phyloP scores from a whole-genome alignment of 345 rosid species.

The Pistacia integerrima region DNA sequence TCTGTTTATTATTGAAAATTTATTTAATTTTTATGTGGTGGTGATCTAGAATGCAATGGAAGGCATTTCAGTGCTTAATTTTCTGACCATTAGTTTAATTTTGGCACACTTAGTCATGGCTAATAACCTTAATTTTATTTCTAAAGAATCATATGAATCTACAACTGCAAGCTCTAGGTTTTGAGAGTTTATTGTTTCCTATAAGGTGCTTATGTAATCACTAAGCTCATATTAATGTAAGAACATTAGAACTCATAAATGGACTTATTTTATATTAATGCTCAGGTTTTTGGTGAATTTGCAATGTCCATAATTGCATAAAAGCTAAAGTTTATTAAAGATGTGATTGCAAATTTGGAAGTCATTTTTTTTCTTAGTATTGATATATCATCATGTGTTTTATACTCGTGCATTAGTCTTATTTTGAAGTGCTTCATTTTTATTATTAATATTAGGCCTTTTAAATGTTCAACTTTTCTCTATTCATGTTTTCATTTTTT shows the following conservation, averaged over 20 bases:
- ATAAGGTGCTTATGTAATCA: neutral
- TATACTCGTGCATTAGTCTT: neutral
- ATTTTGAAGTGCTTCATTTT: neutral
- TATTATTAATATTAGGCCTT: neutral
- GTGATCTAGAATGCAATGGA: neutral
- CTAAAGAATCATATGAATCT: neutral
- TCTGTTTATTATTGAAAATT: neutral
- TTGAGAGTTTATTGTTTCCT: neutral
- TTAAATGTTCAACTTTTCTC: neutral
- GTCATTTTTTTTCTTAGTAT: neutral
- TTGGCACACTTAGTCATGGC: too few species aligned
- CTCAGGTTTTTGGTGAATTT: constrained; percentile 10
- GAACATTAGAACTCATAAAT: neutral
- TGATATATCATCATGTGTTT: neutral
- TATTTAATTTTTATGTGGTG: neutral
- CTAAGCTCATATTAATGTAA: neutral
- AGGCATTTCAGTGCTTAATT: too few species aligned
- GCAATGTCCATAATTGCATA: neutral
- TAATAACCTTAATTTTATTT: too few species aligned
- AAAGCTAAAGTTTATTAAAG: neutral
- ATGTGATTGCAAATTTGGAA: constrained; percentile 3
- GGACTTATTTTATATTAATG: neutral
- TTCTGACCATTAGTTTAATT: too few species aligned
- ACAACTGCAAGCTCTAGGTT: neutral
- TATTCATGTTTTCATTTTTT: neutral